Evolutionary conservation across 2,329 filamentous ascomycete genomes (phyloP), one percentile per base, ranked within the genome.

Genomic region (Sphaceloma murrayae): DNA sequence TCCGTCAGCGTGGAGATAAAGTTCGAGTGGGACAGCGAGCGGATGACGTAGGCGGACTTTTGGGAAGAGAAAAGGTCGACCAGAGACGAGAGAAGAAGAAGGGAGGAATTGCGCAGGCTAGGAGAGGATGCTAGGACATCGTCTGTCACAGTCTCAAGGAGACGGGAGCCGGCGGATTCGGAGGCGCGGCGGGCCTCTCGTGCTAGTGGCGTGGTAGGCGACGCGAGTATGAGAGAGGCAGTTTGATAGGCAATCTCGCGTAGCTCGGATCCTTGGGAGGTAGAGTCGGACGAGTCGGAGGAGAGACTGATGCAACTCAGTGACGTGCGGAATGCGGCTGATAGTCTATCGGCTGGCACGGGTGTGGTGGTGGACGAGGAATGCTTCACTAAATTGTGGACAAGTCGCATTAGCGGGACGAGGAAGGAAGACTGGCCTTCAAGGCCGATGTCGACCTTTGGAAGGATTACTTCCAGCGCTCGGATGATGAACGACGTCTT

Each of bases 1-100:
- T 96, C 89, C 43, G 98, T 80, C 21, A 96, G 74, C 19, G 96
- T 80, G 40, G 83, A 83, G 40, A 95, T 75, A 59, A 95, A 94
- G 64, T 98, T 98, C 34, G 94, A 76, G 46, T 83, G 78, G 55
- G 83, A 81, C 45, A 98, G 75, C 21, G 78, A 72, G 51, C 91
- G 85, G 11, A 94, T 76, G 17, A 96, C 73, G 53, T 83, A 77
- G 42, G 75, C 73, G 21, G 83, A 85, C 56, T 89, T 82, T 26
- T 77, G 72, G 22, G 51, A 45, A 44, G 77, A 78, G 34, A 82
- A 82, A 43, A 94, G 68, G 32, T 78, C 75, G 22, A 93, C 78
- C 10, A 96, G 65, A 1, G 82, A 76, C 44, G 83, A 80, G 24
- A 98, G 70, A n/a, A 96, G 71, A 27, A 95, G 74, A 32, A 96